Conservation (phyloP, 805 yeast species). For the Zygosaccharomyces pseudorouxii region DNA sequence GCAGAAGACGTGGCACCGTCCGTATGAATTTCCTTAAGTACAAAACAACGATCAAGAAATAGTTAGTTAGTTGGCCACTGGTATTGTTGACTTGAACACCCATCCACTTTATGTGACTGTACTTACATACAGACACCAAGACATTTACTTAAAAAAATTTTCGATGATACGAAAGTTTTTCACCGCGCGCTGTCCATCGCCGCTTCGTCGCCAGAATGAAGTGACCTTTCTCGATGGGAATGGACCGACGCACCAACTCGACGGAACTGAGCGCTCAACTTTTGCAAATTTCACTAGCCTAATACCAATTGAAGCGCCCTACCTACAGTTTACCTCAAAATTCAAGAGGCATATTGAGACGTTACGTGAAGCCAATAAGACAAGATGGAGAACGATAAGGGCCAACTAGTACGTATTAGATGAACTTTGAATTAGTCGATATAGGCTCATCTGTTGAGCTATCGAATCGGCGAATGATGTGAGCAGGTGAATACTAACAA, state of each 20-base stretch:
- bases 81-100: neutral
- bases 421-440: neutral
- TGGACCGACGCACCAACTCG: constrained; percentile 2
- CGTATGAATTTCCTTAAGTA: no score
- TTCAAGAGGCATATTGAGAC: constrained; percentile 4
- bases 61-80: no score
- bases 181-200: constrained; percentile 2
- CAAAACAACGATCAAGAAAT: no score
- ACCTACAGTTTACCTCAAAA: neutral
- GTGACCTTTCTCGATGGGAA: neutral
- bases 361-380: constrained; percentile 26
- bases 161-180: neutral
- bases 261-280: constrained; percentile 2
- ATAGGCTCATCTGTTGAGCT: no score
- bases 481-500: constrained; percentile 20
- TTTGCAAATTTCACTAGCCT: constrained; percentile 7
- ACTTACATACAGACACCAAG: neutral
- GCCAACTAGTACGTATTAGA: constrained; percentile 84
- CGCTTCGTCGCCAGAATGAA: neutral
- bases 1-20: neutral
- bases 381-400: constrained; percentile 99
- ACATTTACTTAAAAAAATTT: neutral
- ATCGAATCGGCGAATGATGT: no score
- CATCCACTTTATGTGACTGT: neutral
- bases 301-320: constrained; percentile 2